Evolutionary conservation across 1,139 yeast genomes (phyloP).

Genomic region (Pichia kudriavzevii): DNA sequence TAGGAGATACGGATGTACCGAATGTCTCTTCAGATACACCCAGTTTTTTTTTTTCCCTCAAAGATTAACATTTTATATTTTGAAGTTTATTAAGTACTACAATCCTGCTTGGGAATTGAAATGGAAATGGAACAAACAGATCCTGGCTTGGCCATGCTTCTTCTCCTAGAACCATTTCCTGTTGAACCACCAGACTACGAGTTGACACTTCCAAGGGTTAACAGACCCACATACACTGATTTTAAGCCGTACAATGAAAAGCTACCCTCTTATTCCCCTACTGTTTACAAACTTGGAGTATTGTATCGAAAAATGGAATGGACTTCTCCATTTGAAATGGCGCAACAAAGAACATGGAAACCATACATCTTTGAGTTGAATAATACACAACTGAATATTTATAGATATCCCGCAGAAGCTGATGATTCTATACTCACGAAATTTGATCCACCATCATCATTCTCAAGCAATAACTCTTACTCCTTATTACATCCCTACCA

Average conservation of each 20-base stretch:
- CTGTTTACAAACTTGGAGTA: constrained; percentile 48
- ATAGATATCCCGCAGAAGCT: constrained; percentile 25
- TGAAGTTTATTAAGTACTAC: too few relatives aligned
- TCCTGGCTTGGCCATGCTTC: too few relatives aligned
- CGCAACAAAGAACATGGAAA: constrained; percentile 59
- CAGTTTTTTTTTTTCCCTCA: too few relatives aligned
- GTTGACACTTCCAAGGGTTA: constrained; percentile 25
- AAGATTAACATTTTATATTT: too few relatives aligned
- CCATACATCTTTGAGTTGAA: constrained; percentile 57
- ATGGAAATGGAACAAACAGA: too few relatives aligned
- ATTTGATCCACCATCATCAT: constrained; percentile 11
- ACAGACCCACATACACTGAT: constrained; percentile 40
- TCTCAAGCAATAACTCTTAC: constrained; percentile 10
- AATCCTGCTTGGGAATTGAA: too few relatives aligned
- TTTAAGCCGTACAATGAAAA: constrained; percentile 25
- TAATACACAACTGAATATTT: constrained; percentile 67
- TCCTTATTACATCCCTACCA: constrained; percentile 18
- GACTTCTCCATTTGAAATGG: constrained; percentile 58
- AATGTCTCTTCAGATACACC: too few relatives aligned
- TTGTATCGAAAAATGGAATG: constrained; percentile 56
- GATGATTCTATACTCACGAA: constrained; percentile 9
- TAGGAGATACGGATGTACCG: too few relatives aligned
- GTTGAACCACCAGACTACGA: constrained; percentile 26
- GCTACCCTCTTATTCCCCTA: constrained; percentile 51
- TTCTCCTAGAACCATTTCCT: constrained; percentile 26